Evolutionary conservation across 306 rosid genomes (phyloP).

Genomic region (Pachyrhizus erosus): DNA sequence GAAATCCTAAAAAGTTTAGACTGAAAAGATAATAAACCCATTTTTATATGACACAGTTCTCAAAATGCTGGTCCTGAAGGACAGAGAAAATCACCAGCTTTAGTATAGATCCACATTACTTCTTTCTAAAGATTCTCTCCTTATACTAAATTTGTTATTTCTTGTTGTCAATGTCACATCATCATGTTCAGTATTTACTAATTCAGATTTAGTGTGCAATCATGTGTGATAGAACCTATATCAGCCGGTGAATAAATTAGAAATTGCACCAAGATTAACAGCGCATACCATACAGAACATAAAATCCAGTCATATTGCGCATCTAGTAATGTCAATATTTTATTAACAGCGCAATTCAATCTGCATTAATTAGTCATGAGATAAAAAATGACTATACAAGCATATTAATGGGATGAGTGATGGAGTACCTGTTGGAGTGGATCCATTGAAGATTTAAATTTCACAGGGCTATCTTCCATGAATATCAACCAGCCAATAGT

Average conservation of each 20-base stretch:
- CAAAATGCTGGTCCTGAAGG: background rate
- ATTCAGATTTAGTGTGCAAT: background rate
- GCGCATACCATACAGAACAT: background rate
- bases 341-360: constrained; percentile 4
- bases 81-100: background rate
- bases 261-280: background rate
- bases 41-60: too few relatives aligned
- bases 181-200: background rate
- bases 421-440: constrained; percentile 84
- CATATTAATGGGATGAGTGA: constrained; percentile 38
- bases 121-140: background rate
- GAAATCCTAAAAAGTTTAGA: too few relatives aligned
- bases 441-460: constrained; percentile 96
- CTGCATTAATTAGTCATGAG: background rate
- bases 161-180: background rate
- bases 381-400: constrained; percentile 7
- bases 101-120: background rate
- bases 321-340: constrained; percentile 1
- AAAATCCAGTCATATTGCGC: background rate
- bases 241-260: background rate
- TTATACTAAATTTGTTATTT: background rate
- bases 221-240: background rate
- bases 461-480: constrained; percentile 93
- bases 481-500: constrained; percentile 93
- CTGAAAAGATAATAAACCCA: too few relatives aligned